Evolutionary conservation across 2,329 filamentous ascomycete species (phyloP).

Genomic region (Pseudogymnoascus sp.): DNA sequence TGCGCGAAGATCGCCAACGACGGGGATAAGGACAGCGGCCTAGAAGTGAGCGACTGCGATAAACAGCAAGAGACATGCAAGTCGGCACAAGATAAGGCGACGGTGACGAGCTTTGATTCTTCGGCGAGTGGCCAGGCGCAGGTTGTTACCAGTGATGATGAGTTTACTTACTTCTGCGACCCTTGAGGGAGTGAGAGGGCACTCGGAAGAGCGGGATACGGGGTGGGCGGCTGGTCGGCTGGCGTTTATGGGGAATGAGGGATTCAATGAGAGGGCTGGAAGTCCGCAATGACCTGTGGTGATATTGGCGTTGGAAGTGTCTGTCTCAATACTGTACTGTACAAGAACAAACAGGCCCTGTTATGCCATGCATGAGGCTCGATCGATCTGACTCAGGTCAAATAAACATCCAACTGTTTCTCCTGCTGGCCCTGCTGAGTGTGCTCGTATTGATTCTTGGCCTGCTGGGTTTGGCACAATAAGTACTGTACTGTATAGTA

Average conservation of each 20-base stretch:
- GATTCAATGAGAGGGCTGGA: background rate
- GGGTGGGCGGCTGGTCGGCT: background rate
- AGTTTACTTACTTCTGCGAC: conserved; percentile 44
- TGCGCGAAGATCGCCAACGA: conserved; percentile 41
- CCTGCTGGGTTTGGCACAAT: background rate
- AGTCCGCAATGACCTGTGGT: background rate
- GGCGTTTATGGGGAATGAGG: background rate
- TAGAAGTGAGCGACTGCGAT: conserved; percentile 34
- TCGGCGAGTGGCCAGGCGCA: conserved; percentile 13
- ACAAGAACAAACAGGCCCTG: background rate
- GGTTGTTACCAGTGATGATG: conserved; percentile 35
- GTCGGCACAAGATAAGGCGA: conserved; percentile 25
- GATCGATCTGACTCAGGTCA: conserved; percentile 1
- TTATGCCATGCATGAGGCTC: background rate
- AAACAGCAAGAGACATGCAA: conserved; percentile 40
- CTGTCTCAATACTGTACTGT: conserved; percentile 1
- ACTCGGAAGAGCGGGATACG: background rate
- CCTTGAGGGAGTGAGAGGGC: background rate
- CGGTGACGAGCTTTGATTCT: conserved; percentile 26
- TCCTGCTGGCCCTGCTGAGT: background rate
- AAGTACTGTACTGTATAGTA: background rate
- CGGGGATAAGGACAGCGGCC: conserved; percentile 19
- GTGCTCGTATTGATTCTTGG: conserved; percentile 1
- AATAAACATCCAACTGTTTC: background rate
- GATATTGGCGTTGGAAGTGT: background rate